Evolutionary conservation across 495 filamentous ascomycete species (phyloP).

Genomic region (Neurospora sp.): DNA sequence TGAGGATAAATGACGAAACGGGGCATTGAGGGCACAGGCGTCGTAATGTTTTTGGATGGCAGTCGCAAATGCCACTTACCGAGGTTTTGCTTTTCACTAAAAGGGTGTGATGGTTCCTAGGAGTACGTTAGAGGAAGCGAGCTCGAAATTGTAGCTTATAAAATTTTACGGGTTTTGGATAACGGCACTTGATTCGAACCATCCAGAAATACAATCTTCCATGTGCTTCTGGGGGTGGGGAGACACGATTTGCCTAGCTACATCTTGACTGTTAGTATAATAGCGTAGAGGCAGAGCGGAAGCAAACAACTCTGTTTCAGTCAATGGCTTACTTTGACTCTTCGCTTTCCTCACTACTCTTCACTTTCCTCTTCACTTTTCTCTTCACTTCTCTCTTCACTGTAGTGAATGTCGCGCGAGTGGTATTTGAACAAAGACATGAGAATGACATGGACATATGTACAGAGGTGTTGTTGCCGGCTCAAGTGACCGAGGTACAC

Average conservation of each 20-base stretch:
- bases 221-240: neutral
- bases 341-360: neutral
- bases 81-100: neutral
- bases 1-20: slow-evolving; percentile 4
- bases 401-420: neutral
- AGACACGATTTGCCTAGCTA: neutral
- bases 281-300: neutral
- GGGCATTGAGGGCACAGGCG: neutral
- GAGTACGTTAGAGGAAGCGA: neutral
- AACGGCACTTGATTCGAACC: neutral
- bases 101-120: neutral
- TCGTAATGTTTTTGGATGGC: neutral
- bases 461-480: neutral
- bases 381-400: neutral
- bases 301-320: neutral
- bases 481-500: neutral
- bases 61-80: neutral
- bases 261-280: neutral
- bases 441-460: neutral
- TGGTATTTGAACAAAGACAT: neutral
- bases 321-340: neutral
- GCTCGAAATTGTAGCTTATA: neutral
- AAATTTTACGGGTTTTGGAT: neutral
- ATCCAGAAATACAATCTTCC: neutral
- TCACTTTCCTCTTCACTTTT: neutral